Percentiles rank a stretch among this genome's conserved stretches.
phyloP scores from a whole-genome alignment of 1,284 basidiomycete species.

The Ceratobasidium papillatum region DNA sequence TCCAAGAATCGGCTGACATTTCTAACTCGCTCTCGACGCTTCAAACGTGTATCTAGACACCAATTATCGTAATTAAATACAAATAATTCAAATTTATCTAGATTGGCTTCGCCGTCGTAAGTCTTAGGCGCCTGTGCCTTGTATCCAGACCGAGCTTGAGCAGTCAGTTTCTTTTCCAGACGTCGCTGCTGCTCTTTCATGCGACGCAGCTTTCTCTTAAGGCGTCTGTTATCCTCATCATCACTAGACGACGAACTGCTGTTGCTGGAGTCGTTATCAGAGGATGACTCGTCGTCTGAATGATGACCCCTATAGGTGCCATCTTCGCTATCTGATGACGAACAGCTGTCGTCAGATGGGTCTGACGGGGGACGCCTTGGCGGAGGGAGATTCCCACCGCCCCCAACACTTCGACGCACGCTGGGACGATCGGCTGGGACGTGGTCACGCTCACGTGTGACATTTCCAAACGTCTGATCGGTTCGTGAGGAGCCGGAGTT shows the following conservation, averaged over 20 bases:
- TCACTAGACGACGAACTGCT: background rate
- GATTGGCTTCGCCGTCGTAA: constrained; percentile 12
- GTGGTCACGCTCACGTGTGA: too few relatives aligned
- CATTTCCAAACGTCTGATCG: background rate
- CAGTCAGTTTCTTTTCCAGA: background rate
- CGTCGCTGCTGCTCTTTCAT: background rate
- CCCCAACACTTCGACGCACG: too few relatives aligned
- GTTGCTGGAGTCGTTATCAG: background rate
- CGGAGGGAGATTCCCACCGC: too few relatives aligned
- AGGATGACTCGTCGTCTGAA: background rate
- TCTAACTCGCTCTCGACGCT: background rate
- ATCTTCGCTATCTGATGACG: background rate
- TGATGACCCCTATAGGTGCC: too few relatives aligned
- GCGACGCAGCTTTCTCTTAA: background rate
- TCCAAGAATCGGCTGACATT: constrained; percentile 11
- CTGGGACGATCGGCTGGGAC: too few relatives aligned
- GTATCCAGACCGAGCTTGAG: background rate
- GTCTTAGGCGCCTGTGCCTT: background rate
- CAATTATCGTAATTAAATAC: constrained; percentile 36
- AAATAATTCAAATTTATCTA: constrained; percentile 33
- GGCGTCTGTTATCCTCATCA: background rate
- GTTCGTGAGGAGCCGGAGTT: background rate
- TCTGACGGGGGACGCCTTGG: background rate
- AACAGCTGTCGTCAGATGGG: background rate
- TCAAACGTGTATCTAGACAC: background rate